Evolutionary conservation across 2,329 filamentous ascomycete genomes (phyloP).

Genomic region (Cercospora brassicicola): DNA sequence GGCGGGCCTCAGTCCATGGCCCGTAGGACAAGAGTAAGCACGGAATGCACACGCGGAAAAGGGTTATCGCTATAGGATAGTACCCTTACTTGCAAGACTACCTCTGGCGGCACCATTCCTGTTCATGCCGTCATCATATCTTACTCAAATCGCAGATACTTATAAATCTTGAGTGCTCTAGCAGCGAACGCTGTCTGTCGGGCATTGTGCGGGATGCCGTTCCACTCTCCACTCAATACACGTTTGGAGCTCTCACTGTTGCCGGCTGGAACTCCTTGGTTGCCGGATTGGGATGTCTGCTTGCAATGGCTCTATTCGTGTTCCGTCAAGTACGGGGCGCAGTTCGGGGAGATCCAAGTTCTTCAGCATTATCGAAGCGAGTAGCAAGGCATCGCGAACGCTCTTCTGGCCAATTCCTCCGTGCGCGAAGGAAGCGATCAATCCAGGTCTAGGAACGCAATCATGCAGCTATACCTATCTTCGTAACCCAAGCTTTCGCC

Average conservation of each 20-base stretch:
- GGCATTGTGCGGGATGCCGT: background rate
- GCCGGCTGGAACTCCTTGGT: background rate
- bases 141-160: background rate
- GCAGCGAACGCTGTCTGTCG: background rate
- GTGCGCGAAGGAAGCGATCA: background rate
- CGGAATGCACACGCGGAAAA: no score
- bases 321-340: background rate
- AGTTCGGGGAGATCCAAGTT: background rate
- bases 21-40: no score
- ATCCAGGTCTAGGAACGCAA: background rate
- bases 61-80: conserved; percentile 36
- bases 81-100: conserved; percentile 45
- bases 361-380: background rate
- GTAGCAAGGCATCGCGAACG: background rate
- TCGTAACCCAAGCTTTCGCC: background rate
- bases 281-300: background rate
- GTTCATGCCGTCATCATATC: background rate
- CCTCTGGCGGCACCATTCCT: background rate
- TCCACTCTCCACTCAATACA: background rate
- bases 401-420: background rate
- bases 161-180: background rate
- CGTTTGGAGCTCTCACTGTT: background rate
- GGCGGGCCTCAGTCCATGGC: no score
- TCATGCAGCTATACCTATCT: background rate
- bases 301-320: background rate